Evolutionary conservation across 2,329 filamentous ascomycete genomes (phyloP).

Genomic region (Cladophialophora carrionii): DNA sequence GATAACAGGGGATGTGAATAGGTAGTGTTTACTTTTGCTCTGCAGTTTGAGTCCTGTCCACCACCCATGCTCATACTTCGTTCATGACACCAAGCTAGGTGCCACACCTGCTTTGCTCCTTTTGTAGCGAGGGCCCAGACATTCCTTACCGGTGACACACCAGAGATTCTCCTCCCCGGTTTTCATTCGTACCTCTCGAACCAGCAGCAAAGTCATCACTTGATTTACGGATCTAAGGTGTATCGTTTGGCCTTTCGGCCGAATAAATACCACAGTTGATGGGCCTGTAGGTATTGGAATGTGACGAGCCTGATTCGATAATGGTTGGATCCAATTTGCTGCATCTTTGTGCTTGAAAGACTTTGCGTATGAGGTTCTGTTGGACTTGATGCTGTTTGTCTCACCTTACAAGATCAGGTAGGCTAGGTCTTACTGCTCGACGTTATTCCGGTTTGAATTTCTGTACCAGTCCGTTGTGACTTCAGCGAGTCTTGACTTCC

Average conservation of each 20-base stretch:
- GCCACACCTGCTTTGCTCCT: not conserved
- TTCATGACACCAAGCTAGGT: not conserved
- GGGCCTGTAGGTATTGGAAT: not conserved
- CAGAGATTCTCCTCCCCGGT: not conserved
- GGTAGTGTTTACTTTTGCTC: not conserved
- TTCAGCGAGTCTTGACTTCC: not conserved
- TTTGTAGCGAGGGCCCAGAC: not conserved
- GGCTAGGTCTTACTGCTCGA: not conserved
- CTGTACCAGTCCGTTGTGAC: not conserved
- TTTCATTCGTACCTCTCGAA: not conserved
- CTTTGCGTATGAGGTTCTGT: not conserved
- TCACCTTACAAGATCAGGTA: not conserved
- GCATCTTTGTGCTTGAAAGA: not conserved
- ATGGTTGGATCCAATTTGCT: not conserved
- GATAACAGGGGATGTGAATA: not conserved
- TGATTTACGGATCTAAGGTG: not conserved
- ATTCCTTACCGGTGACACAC: not conserved
- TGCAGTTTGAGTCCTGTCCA: not conserved
- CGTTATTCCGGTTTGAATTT: not conserved
- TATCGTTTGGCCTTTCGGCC: not conserved
- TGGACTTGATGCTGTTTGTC: not conserved
- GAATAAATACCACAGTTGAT: not conserved
- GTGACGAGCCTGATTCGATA: slow-evolving; percentile 3
- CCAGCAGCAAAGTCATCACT: not conserved
- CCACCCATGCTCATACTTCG: not conserved